These are phyloP conservation scores for Jasminum sambac DNA, from an alignment of 257 asterid species.

Conservation along the genomic window DNA sequence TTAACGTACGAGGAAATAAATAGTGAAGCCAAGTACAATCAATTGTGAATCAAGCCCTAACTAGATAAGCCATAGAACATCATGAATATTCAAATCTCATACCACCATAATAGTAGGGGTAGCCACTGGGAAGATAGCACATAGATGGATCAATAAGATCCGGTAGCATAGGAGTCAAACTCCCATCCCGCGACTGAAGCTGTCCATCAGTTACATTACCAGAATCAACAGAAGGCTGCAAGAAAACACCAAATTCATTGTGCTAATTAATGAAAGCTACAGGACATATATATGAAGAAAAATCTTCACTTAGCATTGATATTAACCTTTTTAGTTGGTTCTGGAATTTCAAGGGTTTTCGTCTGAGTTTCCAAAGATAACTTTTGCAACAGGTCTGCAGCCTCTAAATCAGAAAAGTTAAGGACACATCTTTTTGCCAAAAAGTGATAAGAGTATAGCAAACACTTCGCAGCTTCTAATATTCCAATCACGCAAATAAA, in stretches of 20 bases:
- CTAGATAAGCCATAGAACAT: not conserved
- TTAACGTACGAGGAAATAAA: not conserved
- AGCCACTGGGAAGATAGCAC: conserved; percentile 49
- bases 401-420: conserved; percentile 45
- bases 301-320: not conserved
- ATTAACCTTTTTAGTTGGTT: conserved; percentile 51
- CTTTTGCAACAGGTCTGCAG: conserved; percentile 64
- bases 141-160: conserved; percentile 51
- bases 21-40: too few relatives aligned
- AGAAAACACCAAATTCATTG: not conserved
- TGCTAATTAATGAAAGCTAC: not conserved
- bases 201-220: conserved; percentile 31
- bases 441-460: not conserved
- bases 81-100: not conserved
- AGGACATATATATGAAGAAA: not conserved
- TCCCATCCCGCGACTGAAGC: conserved; percentile 39
- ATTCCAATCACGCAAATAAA: not conserved
- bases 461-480: not conserved
- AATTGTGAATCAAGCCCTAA: too few relatives aligned
- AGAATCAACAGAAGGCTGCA: conserved; percentile 48
- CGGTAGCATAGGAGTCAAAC: conserved; percentile 43
- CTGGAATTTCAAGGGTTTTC: conserved; percentile 44
- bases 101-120: conserved; percentile 46
- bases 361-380: conserved; percentile 57
- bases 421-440: conserved; percentile 32